phyloP scores from a whole-genome alignment of 139 green algal genomes.

The Chlamydomonas sp. region DNA sequence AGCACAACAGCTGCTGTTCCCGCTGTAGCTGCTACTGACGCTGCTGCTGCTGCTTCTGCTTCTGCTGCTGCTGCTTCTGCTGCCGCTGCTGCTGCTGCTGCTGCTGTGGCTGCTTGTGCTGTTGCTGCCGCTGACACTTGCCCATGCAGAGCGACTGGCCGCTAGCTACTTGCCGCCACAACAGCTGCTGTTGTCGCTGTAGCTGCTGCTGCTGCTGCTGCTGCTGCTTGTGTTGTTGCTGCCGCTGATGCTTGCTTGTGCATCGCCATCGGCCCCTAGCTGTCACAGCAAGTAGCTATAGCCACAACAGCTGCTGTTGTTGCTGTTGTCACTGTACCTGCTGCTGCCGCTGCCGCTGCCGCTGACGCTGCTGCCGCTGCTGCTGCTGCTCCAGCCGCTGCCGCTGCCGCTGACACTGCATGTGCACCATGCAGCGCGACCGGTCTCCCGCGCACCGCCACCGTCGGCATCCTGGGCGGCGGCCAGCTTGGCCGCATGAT shows the following conservation, averaged over 20 bases:
- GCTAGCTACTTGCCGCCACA: neutral
- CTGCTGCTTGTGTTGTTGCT: too few relatives aligned
- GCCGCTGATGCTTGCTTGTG: neutral
- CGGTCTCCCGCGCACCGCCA: constrained; percentile 26
- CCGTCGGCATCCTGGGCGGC: constrained; percentile 90
- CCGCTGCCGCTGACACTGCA: neutral
- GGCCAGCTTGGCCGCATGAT: constrained; percentile 97
- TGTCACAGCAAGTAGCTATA: neutral
- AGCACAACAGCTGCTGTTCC: neutral
- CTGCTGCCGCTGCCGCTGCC: too few relatives aligned
- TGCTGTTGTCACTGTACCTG: too few relatives aligned
- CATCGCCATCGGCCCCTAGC: neutral
- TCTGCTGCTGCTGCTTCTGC: too few relatives aligned
- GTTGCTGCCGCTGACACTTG: too few relatives aligned
- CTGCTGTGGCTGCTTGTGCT: too few relatives aligned
- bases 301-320: neutral
- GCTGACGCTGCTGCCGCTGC: too few relatives aligned
- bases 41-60: too few relatives aligned
- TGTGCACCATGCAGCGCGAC: constrained; percentile 17
- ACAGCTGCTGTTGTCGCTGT: too few relatives aligned
- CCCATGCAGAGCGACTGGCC: neutral
- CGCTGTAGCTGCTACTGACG: neutral
- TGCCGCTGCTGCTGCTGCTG: too few relatives aligned
- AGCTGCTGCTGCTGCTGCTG: too few relatives aligned
- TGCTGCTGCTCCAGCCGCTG: too few relatives aligned